Evolutionary conservation across 2,329 filamentous ascomycete genomes (phyloP).

Genomic region (Stagonosporopsis cucurbitacearum): DNA sequence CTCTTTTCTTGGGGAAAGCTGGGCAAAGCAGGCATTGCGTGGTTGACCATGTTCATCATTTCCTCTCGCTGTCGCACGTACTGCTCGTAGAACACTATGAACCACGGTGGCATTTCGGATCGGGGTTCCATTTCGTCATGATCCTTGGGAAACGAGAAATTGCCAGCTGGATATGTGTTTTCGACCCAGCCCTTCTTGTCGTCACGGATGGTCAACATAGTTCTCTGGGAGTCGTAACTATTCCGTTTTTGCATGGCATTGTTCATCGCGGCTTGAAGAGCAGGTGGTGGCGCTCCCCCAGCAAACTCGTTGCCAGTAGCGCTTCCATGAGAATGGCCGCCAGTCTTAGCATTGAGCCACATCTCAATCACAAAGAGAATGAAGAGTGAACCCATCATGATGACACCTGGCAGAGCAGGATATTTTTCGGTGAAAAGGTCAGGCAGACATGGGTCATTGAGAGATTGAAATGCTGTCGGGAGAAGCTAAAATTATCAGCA

Average conservation of each 20-base stretch:
- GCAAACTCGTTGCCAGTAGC: constrained; percentile 55
- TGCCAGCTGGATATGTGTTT: constrained; percentile 36
- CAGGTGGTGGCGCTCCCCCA: constrained; percentile 26
- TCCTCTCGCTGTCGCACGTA: constrained; percentile 67
- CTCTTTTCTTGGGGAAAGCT: constrained; percentile 36
- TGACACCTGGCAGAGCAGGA: constrained; percentile 67
- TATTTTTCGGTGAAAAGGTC: constrained; percentile 66
- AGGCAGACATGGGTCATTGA: constrained; percentile 60
- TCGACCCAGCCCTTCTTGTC: constrained; percentile 47
- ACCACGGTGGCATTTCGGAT: constrained; percentile 65
- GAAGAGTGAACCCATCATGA: constrained; percentile 70
- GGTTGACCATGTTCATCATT: constrained; percentile 62
- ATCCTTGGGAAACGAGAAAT: constrained; percentile 41
- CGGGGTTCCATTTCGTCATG: constrained; percentile 36
- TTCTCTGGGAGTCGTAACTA: constrained; percentile 47
- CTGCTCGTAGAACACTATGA: constrained; percentile 68
- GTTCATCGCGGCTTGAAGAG: constrained; percentile 41
- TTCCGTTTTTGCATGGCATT: constrained; percentile 38
- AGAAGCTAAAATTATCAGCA: constrained; percentile 52
- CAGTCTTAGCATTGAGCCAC: constrained; percentile 66
- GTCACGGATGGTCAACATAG: constrained; percentile 40
- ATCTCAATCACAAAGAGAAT: constrained; percentile 68
- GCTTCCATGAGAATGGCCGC: constrained; percentile 65
- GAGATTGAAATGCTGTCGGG: constrained; percentile 63
- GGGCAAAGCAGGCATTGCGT: constrained; percentile 41